A percentile compares a stretch with the other conserved stretches of the same genome.
Conservation (phyloP, 495 filamentous ascomycete genomes). For the Penicillium simplicissimum region DNA sequence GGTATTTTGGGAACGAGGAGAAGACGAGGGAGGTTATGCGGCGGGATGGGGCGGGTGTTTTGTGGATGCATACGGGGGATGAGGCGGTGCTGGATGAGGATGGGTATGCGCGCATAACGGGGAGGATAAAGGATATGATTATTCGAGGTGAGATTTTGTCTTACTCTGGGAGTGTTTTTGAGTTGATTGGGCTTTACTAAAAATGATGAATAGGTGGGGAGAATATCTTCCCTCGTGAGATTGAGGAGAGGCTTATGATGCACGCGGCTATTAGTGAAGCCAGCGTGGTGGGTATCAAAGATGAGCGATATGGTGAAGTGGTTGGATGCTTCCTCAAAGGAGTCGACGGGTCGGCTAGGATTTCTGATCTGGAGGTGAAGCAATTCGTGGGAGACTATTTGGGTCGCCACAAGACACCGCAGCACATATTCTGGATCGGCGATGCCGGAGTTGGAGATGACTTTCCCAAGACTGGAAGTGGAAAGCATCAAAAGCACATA, state of each 20-base stretch:
- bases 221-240: slow-evolving; percentile 32
- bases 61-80: slow-evolving; percentile 34
- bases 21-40: slow-evolving; percentile 67
- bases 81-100: slow-evolving; percentile 24
- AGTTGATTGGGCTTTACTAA: neutral
- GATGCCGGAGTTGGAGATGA: slow-evolving; percentile 44
- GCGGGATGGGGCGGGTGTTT: slow-evolving; percentile 22
- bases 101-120: slow-evolving; percentile 41
- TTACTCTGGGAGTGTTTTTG: slow-evolving; percentile 8
- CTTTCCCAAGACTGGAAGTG: slow-evolving; percentile 62
- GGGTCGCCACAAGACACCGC: slow-evolving; percentile 58
- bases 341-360: neutral
- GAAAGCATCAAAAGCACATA: slow-evolving; percentile 64
- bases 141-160: slow-evolving; percentile 51
- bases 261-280: slow-evolving; percentile 23
- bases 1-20: slow-evolving; percentile 71
- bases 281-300: slow-evolving; percentile 24
- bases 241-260: slow-evolving; percentile 23
- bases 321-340: slow-evolving; percentile 30
- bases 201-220: slow-evolving; percentile 21
- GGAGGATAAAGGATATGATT: slow-evolving; percentile 66
- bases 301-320: slow-evolving; percentile 23
- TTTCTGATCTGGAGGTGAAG: slow-evolving; percentile 11
- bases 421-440: slow-evolving; percentile 61
- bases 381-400: slow-evolving; percentile 51